Base-by-base conservation (phyloP, 106 monocot genomes). In the Vanilla planifolia region DNA sequence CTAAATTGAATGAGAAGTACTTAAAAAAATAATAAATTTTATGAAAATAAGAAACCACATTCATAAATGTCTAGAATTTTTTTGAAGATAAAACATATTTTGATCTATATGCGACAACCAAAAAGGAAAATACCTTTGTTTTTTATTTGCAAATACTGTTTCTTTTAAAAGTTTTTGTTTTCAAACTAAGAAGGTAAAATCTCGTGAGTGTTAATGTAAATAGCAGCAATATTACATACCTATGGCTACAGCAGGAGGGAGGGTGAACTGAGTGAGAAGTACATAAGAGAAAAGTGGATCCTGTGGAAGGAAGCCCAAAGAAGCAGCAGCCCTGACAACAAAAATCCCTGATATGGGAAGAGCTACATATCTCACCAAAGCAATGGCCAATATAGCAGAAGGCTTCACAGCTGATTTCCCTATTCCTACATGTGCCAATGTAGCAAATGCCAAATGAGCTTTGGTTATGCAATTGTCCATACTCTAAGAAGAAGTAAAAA, bases 241-340 rank as follows among this genome's bases (percentile, higher is more conserved):
- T 7, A 67, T 67, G 2, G 43, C 55, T 21, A 57, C 51, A 11
- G 67, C 67, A 22, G 67, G 67, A 20, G 67, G 67, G 2, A 67
- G 67, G 3, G 56, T 43, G 50, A 67, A 67, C 29, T 67, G 67
- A 30, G 56, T 57, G 2, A 67, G 65, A 9, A 67, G 44, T 26
- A 52, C 67, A 23, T 67, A 67, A 5, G n/a, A 42, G n/a, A 56
- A 67, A 1, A 67, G 26, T 32, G 67, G 43, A 67, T 67, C 67
- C 15, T 67, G 5, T 21, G 67, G 67, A 9, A 67, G 56, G 40
- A 67, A 67, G 0, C 44, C 56, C 4, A 67, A 30, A 0, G 33
- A 43, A 6, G 3, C 44, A 22, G 67, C 67, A 13, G 56, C 55
- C 56, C 57, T 67, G 17, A 67, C 55, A 0, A 67, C 67, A 5